Evolutionary conservation across 2,329 filamentous ascomycete species (phyloP), one percentile per base, ranked within the genome.

Genomic region (Colletotrichum sp.): DNA sequence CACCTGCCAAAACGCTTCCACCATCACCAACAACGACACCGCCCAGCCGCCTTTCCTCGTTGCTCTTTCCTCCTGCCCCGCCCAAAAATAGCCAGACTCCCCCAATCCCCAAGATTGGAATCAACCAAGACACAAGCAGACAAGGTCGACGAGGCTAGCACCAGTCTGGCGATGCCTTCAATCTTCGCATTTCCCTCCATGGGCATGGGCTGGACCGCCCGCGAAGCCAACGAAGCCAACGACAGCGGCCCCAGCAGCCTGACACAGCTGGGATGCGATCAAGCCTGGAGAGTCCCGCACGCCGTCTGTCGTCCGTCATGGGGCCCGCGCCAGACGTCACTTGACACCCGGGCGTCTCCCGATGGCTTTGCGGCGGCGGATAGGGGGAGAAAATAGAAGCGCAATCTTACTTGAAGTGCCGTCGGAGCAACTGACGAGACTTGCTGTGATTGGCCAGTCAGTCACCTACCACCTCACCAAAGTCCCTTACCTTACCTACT

Each of bases 61-160:
- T 66, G 48, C 28, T 65, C 59, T 74, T 74, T 74, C 26, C 67
- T 71, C 66, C 59, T 55, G 14, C 28, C 43, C 43, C 43, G 24
- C 58, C 72, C 62, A n/a, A 63, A 72, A 73, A 32, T 58, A 73
- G 59, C 71, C 34, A 63, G 26, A 28, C 43, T 52, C n/a, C n/a
- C 43, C 43, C n/a, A 52, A 52, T 13, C 7, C 43, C 43, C 43
- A 52, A 52, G 43, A 18, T 18, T 68, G 73, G 69, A 73, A 75
- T 72, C 69, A 73, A 63, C n/a, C 12, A 28, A 68, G 63, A 75
- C 63, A 58, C 73, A 68, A 68, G 66, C 66, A 73, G 69, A 65
- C 30, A 71, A 62, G 67, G 32, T n/a, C 14, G 55, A 16, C n/a
- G 21, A 18, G 36, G 32, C 34, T 74, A 71, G 67, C 32, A 30